Conservation (phyloP, 192 early-diverging fungal genomes). For the Coemansia sp. region DNA sequence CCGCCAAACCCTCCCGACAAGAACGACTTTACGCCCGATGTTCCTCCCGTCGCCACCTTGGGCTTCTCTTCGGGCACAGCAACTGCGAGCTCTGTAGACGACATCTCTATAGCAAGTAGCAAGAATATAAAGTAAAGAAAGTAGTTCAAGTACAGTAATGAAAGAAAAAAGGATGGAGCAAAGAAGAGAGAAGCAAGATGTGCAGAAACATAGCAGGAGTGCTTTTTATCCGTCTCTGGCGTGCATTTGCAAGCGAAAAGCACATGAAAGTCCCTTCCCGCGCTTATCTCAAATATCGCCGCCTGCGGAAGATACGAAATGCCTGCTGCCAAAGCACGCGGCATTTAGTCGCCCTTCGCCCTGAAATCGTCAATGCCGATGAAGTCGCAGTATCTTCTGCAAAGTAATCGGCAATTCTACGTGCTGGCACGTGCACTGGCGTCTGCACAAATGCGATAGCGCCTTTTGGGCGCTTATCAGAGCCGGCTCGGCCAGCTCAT, state of each 20-base stretch:
- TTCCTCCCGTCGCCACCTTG: slow-evolving; percentile 14
- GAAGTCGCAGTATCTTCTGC: background rate
- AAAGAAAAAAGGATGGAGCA: slow-evolving; percentile 5
- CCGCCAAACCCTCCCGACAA: slow-evolving; percentile 92
- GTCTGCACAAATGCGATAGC: background rate
- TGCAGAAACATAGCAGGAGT: too few relatives aligned
- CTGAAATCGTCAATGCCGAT: background rate
- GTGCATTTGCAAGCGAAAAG: background rate
- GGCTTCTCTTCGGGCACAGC: slow-evolving; percentile 1
- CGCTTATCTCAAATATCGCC: slow-evolving; percentile 1
- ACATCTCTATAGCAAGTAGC: slow-evolving; percentile 14
- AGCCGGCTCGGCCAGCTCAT: background rate
- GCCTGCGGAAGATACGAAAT: background rate
- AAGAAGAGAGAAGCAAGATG: background rate
- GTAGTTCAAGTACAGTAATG: background rate
- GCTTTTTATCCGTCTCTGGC: too few relatives aligned
- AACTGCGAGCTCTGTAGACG: slow-evolving; percentile 16
- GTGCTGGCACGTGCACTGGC: background rate
- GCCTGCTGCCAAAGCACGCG: background rate
- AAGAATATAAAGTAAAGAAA: background rate
- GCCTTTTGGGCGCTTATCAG: background rate
- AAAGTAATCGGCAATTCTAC: background rate
- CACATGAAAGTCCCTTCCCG: background rate
- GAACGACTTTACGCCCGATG: slow-evolving; percentile 75
- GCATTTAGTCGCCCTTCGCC: background rate